Evolutionary conservation across 2,329 filamentous ascomycete species (phyloP), one percentile per base, ranked within the genome.

Genomic region (Escovopsis sp.): DNA sequence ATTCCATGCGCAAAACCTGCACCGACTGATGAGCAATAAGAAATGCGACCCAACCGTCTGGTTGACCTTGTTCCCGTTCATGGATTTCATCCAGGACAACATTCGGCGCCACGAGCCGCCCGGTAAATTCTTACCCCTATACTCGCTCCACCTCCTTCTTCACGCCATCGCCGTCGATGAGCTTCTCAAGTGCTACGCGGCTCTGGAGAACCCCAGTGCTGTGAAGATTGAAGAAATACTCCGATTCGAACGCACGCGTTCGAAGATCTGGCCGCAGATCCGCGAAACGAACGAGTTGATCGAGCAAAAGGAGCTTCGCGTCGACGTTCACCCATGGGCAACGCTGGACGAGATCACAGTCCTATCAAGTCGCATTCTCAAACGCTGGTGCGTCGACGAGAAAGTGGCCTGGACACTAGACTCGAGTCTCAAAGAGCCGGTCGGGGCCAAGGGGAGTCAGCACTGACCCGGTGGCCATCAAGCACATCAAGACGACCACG

Each of bases 1-100:
- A 1, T 75, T 76, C 54, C 64, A 72, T 46, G 61, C 68, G 3
- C 57, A 68, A 37, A 69, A 68, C 54, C 61, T 67, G 37, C 57
- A 57, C 10, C 64, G 68, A 4, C 55, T 59, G 26, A 49, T 69
- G n/a, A 62, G 67, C 42, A 63, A 64, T 40, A 66, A 64, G 48
- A 53, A 59, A 26, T 56, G 55, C 41, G 69, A 73, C 36, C 53
- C 62, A 6, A 49, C 47, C 2, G 51, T 56, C 28, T 73, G 69
- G 68, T 54, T 58, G 35, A 61, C 58, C 44, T 58, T 73, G 40
- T 56, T 70, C 26, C 68, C 69, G 12, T 59, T 72, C 45, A 53
- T 71, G 12, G 49, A 57, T 12, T 56, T 56, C 34, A 54, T 70
- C 41, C 58, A 68, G 34, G 58, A 57, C 12, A 58, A 60, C 47